Percentiles rank a stretch among this genome's conserved stretches.
These are phyloP conservation scores for Luffa aegyptiaca DNA, from an alignment of 306 rosid genomes.

Conservation along the genomic window DNA sequence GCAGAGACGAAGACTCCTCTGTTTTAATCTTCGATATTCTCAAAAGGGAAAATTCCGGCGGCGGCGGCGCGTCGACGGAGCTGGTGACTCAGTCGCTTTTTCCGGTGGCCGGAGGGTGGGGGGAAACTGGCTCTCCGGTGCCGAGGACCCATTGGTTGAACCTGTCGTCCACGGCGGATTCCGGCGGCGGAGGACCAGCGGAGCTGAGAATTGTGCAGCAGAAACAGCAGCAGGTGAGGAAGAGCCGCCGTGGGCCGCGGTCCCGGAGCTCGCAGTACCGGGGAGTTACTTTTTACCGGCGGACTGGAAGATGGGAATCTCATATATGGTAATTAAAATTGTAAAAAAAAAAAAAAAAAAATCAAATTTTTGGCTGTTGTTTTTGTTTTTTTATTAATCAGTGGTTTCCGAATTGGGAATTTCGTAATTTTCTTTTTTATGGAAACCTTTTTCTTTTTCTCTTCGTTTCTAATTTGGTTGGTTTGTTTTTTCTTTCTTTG, in stretches of 20 bases:
- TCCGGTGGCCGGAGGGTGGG: conserved; percentile 19
- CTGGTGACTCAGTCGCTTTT: conserved; percentile 24
- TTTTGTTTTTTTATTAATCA: background rate
- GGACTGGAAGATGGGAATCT: conserved; percentile 67
- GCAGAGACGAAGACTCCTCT: conserved; percentile 22
- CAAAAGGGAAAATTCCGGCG: conserved; percentile 10
- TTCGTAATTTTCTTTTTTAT: background rate
- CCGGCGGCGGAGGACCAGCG: conserved; percentile 3
- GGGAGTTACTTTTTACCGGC: conserved; percentile 50
- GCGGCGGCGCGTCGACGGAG: conserved; percentile 1
- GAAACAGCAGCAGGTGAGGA: conserved; percentile 26
- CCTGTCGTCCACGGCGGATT: conserved; percentile 30
- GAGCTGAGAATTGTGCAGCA: conserved; percentile 32
- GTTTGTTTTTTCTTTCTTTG: background rate
- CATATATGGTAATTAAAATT: conserved; percentile 37
- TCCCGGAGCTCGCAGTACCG: conserved; percentile 59
- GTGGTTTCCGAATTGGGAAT: background rate
- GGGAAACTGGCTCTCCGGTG: conserved; percentile 13
- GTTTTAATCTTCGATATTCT: conserved; percentile 35
- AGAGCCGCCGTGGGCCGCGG: conserved; percentile 46
- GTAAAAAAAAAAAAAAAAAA: background rate
- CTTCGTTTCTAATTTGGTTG: background rate
- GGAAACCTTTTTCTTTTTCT: background rate
- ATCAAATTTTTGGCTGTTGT: background rate
- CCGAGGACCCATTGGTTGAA: conserved; percentile 37